Evolutionary conservation across 129 eudicot genomes (phyloP), one percentile per base, ranked within the genome.

Genomic region (Deinandra increscens): DNA sequence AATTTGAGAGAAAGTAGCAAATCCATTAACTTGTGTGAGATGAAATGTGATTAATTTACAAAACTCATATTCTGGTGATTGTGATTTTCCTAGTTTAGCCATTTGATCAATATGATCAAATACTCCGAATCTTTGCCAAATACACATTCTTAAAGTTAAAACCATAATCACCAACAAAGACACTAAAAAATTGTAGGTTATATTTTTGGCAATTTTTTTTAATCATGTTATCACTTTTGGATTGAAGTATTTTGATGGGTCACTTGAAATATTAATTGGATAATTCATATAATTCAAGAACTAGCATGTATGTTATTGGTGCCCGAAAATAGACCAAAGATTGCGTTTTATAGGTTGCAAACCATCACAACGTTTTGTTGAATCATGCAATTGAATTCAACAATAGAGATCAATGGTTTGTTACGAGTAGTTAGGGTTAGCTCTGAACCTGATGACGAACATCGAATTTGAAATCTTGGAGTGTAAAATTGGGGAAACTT

Each of bases 401-500:
- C 23, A 31, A 45, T 18, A 59, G 26, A 63, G 44, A 64, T 74
- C 36, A 71, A 62, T 7, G 38, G 61, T 38, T 36, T 26, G 36
- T 71, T 83, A 81, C 84, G 83, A 56, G 88, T 68, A 20, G 84
- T 49, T 50, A 74, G 58, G 4, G 82, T 64, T 39, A 69, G 51
- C 51, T 79, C 75, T 43, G 84, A 74, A 37, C 72, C 66, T 62
- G 93, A 79, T 60, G 88, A 79, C 18, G 92, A 83, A 38, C 93
- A 86, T 23, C 53, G 62, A 79, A 78, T 56, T 44, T 60, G 78
- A 68, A 64, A 51, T 66, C 43, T 45, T 60, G 71, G 64, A 44
- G 69, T 33, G 41, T 44, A 20, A 19, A 58, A 19, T 29, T 75
- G 60, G 12, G 67, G 64, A 54, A 54, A 6, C 56, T 76, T 72